Evolutionary conservation across 2,329 filamentous ascomycete species (phyloP).

Genomic region (Penicillium sp.): DNA sequence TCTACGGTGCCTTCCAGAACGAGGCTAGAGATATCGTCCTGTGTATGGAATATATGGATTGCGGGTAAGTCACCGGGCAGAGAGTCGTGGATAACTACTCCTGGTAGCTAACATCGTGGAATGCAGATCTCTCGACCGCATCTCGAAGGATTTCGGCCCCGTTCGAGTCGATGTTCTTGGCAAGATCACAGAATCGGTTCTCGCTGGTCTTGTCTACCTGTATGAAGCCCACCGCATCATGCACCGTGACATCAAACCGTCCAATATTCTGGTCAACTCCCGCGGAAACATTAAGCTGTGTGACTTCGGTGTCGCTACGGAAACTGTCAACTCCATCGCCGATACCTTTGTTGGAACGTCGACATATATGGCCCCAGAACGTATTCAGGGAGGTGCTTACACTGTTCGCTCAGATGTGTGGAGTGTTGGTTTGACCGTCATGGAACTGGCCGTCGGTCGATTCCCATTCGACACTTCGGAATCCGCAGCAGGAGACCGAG

Average conservation of each 20-base stretch:
- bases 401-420: conserved; percentile 98
- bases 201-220: conserved; percentile 91
- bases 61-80: conserved; percentile 71
- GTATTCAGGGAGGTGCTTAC: conserved; percentile 95
- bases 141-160: conserved; percentile 93
- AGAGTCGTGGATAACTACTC: conserved; percentile 5
- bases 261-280: conserved; percentile 95
- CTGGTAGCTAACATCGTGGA: conserved; percentile 19
- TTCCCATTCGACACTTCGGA: conserved; percentile 90
- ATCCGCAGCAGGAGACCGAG: conserved; percentile 71
- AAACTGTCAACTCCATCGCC: conserved; percentile 95
- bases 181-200: conserved; percentile 94
- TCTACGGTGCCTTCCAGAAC: conserved; percentile 96
- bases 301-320: conserved; percentile 98
- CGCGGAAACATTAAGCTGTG: conserved; percentile 94
- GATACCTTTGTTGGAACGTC: conserved; percentile 98
- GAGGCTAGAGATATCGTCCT: conserved; percentile 97
- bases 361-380: conserved; percentile 98
- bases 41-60: conserved; percentile 99
- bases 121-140: conserved; percentile 81
- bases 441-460: conserved; percentile 96
- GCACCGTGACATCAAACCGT: conserved; percentile 98
- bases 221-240: conserved; percentile 97
- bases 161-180: conserved; percentile 94
- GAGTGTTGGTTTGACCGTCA: conserved; percentile 93